These are phyloP conservation scores for Flueggea neowawraea DNA, from an alignment of 441 rosid genomes.

Conservation along the genomic window DNA sequence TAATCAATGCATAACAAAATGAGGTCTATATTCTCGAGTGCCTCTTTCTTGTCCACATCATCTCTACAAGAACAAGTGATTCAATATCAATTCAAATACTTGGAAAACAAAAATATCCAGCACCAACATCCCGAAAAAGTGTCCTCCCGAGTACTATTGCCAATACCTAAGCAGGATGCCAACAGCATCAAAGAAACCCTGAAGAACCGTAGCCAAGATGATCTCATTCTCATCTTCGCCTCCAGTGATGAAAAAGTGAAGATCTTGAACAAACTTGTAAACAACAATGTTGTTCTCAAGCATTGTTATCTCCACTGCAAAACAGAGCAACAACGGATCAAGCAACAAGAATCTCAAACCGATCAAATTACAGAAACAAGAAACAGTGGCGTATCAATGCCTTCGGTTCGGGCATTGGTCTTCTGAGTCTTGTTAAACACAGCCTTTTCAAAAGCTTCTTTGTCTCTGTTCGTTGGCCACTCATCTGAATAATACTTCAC, in stretches of 20 bases:
- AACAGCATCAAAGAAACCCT: slow-evolving; percentile 89
- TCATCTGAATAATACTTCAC: slow-evolving; percentile 50
- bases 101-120: not conserved
- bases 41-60: slow-evolving; percentile 79
- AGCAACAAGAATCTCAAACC: not conserved
- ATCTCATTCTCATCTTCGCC: slow-evolving; percentile 93
- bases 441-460: slow-evolving; percentile 77
- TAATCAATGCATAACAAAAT: slow-evolving; percentile 86
- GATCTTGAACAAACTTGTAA: slow-evolving; percentile 88
- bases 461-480: slow-evolving; percentile 77
- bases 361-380: not conserved
- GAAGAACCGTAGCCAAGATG: slow-evolving; percentile 74
- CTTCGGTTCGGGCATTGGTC: slow-evolving; percentile 85
- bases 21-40: slow-evolving; percentile 89
- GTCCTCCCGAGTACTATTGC: not conserved
- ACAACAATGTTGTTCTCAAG: slow-evolving; percentile 64
- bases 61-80: slow-evolving; percentile 46
- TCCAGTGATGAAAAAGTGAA: slow-evolving; percentile 85
- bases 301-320: slow-evolving; percentile 83
- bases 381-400: slow-evolving; percentile 16
- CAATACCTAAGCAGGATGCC: slow-evolving; percentile 72
- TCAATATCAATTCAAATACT: too few relatives aligned
- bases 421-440: slow-evolving; percentile 81
- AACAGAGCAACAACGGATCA: not conserved
- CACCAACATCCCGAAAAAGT: not conserved